Evolutionary conservation across 2,329 filamentous ascomycete genomes (phyloP).

Genomic region (Beauveria sp.): DNA sequence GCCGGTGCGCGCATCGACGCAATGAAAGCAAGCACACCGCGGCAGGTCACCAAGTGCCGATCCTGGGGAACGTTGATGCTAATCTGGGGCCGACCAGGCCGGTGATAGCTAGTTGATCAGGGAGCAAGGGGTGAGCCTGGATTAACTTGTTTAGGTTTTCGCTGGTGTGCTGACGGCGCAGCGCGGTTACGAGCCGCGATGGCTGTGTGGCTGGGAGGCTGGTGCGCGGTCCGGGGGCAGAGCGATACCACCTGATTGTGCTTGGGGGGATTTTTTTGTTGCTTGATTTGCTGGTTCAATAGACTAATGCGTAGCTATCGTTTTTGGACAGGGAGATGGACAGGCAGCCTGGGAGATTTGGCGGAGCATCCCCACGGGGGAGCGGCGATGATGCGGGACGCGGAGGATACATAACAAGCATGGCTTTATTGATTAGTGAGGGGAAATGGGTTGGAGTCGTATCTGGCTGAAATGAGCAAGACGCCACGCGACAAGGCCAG

Average conservation of each 20-base stretch:
- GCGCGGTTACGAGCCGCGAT: constrained; percentile 7
- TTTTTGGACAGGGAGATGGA: not conserved
- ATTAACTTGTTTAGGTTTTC: not conserved
- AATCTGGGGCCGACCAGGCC: not conserved
- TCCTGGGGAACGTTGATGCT: not conserved
- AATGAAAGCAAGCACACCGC: no score
- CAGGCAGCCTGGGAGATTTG: not conserved
- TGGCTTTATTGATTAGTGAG: not conserved
- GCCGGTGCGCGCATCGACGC: not conserved
- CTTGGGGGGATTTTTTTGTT: not conserved
- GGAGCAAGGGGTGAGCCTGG: no score
- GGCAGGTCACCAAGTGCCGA: not conserved
- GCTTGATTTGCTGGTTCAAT: not conserved
- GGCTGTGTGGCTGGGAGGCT: not conserved
- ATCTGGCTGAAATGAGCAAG: constrained; percentile 1
- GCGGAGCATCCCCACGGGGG: constrained; percentile 3
- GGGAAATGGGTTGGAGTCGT: not conserved
- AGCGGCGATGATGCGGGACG: not conserved
- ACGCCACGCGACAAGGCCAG: constrained; percentile 3
- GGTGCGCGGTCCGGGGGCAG: not conserved
- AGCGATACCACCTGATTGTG: not conserved
- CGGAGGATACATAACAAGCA: not conserved
- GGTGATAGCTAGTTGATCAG: not conserved
- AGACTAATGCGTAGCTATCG: not conserved
- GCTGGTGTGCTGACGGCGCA: not conserved